Conservation (phyloP, 2,329 filamentous ascomycete species). For the Stemphylium lycopersici region DNA sequence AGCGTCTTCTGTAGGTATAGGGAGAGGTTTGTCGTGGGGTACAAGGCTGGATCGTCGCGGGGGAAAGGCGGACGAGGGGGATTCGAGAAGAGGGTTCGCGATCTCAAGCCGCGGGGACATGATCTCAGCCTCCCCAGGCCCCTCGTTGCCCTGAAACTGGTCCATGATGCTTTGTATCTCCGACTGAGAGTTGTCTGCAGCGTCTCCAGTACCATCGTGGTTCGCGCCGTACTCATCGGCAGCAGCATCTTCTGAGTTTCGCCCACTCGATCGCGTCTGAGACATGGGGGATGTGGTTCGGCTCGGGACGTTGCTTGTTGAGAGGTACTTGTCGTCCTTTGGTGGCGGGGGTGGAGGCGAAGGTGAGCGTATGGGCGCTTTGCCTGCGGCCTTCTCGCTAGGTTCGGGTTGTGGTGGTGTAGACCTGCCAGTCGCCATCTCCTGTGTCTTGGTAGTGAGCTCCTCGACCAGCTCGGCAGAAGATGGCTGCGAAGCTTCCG, state of each 20-base stretch:
- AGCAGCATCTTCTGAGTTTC: conserved; percentile 46
- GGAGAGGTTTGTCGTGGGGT: conserved; percentile 60
- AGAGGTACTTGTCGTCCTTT: conserved; percentile 60
- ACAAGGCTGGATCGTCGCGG: conserved; percentile 88
- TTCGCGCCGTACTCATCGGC: conserved; percentile 58
- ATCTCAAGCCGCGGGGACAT: conserved; percentile 90
- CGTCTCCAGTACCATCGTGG: conserved; percentile 43
- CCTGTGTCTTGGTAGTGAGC: conserved; percentile 26
- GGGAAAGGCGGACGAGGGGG: conserved; percentile 68
- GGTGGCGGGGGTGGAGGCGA: conserved; percentile 57
- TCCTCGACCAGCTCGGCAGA: conserved; percentile 22
- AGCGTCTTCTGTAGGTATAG: conserved; percentile 31
- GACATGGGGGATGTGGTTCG: conserved; percentile 41
- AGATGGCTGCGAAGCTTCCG: conserved; percentile 6
- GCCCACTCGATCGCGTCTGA: conserved; percentile 47
- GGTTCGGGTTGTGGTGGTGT: conserved; percentile 30
- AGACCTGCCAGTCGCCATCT: conserved; percentile 15
- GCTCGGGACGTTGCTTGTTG: conserved; percentile 50
- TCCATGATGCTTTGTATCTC: conserved; percentile 99
- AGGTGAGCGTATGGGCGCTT: conserved; percentile 40
- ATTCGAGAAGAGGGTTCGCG: conserved; percentile 76
- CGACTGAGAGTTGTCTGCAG: conserved; percentile 67
- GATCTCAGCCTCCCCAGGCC: conserved; percentile 78
- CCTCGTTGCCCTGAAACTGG: conserved; percentile 80
- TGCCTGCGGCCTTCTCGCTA: conserved; percentile 33